Percentiles rank a stretch among this genome's conserved stretches.
phyloP scores from a whole-genome alignment of 176 grass and related monocot species.

The Tillandsia leiboldiana region DNA sequence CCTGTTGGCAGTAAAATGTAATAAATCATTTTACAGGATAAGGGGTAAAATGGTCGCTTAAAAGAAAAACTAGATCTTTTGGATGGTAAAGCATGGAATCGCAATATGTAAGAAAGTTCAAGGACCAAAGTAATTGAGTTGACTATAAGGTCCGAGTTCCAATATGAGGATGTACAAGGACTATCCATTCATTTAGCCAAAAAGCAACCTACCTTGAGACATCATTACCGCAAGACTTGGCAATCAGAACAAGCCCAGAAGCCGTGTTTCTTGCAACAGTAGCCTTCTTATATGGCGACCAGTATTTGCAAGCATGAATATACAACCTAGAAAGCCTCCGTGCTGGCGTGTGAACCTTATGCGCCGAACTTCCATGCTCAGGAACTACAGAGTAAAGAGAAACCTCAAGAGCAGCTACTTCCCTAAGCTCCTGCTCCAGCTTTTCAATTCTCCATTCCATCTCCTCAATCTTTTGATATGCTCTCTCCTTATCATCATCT shows the following conservation, averaged over 20 bases:
- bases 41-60: too few species aligned
- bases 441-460: conserved; percentile 42
- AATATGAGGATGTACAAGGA: too few species aligned
- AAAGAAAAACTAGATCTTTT: too few species aligned
- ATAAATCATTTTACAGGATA: background rate
- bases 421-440: conserved; percentile 78
- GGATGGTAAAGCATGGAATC: too few species aligned
- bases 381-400: conserved; percentile 66
- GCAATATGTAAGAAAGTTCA: background rate
- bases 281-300: conserved; percentile 54
- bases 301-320: conserved; percentile 63
- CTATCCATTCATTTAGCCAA: too few species aligned
- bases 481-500: conserved; percentile 25
- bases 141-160: too few species aligned
- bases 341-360: conserved; percentile 94
- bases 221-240: conserved; percentile 89
- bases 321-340: conserved; percentile 72
- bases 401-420: conserved; percentile 87
- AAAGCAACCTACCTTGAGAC: conserved; percentile 55
- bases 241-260: conserved; percentile 66
- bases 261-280: conserved; percentile 59
- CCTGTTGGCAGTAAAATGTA: too few species aligned
- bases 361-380: conserved; percentile 71
- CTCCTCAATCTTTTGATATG: conserved; percentile 32
- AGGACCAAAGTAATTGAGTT: too few species aligned